A percentile compares a stretch with the other conserved stretches of the same genome.
Evolutionary conservation across 2,329 filamentous ascomycete genomes (phyloP).

Genomic region (Xylariales sp.): DNA sequence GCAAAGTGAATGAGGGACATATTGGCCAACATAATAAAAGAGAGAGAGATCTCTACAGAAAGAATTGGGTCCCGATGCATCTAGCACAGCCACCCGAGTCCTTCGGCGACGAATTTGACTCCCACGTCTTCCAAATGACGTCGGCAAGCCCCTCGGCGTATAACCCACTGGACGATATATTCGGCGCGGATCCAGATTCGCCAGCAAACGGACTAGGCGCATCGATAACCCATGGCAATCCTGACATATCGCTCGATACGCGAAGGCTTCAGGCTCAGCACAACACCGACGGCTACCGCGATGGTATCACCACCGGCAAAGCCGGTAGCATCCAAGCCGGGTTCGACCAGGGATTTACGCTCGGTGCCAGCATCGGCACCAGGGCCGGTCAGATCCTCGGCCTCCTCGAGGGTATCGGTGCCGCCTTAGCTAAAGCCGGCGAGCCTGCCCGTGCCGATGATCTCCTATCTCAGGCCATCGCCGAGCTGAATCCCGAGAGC

Average conservation of each 20-base stretch:
- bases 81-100: constrained; percentile 30
- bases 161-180: constrained; percentile 31
- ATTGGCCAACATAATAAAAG: no score
- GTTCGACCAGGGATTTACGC: constrained; percentile 89
- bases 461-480: constrained; percentile 62
- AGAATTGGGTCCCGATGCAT: constrained; percentile 25
- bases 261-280: constrained; percentile 80
- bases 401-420: constrained; percentile 76
- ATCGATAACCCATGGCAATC: neutral
- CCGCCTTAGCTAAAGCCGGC: constrained; percentile 56
- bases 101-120: constrained; percentile 30
- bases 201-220: neutral
- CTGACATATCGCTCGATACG: constrained; percentile 70
- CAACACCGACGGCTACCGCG: constrained; percentile 87
- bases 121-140: constrained; percentile 14
- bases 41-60: no score
- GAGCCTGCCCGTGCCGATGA: constrained; percentile 42
- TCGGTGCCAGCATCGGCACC: constrained; percentile 84
- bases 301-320: constrained; percentile 84
- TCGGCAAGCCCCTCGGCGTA: constrained; percentile 15
- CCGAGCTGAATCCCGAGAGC: constrained; percentile 69
- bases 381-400: constrained; percentile 81
- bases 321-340: constrained; percentile 81
- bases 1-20: no score
- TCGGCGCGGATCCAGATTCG: constrained; percentile 21